Evolutionary conservation across 192 early-diverging fungal genomes (phyloP), one percentile per base, ranked within the genome.

Genomic region (Coemansia sp.): DNA sequence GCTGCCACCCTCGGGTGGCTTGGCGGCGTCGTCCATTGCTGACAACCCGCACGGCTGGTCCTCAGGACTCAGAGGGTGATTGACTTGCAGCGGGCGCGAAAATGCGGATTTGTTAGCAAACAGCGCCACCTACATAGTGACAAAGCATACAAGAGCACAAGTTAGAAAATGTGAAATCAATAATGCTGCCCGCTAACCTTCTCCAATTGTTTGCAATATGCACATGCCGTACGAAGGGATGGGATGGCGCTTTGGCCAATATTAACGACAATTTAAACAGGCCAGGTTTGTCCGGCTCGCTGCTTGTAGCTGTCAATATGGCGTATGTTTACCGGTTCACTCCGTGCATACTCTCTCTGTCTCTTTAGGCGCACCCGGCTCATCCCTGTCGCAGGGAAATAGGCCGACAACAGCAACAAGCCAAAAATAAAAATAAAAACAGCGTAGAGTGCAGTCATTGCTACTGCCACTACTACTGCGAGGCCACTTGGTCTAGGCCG

Each of bases 111-210:
- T 47, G 59, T 60, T 59, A n/a, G 29, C 27, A 24, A 40, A 58
- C 40, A 69, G 47, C 73, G 73, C 73, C 73, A 69, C 67, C 73
- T 75, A 75, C 29, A 60, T 71, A 36, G 42, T 45, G 41, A 39
- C 15, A 31, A 67, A n/a, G 24, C 40, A 31, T 49, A 36, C 45
- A 43, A 39, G 40, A 46, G 19, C n/a, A 40, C 37, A 57, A 57
- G n/a, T n/a, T 29, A 15, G 42, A 45, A 19, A 51, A 15, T 51
- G 47, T 27, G 47, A 10, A 45, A 51, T 51, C 22, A 51, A 51
- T 25, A 49, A 51, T 25, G 27, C 24, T 51, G 12, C n/a, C 42
- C 42, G 42, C 42, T 45, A 45, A 24, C 24, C n/a, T n/a, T n/a
- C n/a, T 25, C 58, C 59, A 39, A 61, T 61, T 61, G 59, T 61